phyloP scores from a whole-genome alignment of 2,329 filamentous ascomycete genomes.

The Phaeoacremonium minimum region DNA sequence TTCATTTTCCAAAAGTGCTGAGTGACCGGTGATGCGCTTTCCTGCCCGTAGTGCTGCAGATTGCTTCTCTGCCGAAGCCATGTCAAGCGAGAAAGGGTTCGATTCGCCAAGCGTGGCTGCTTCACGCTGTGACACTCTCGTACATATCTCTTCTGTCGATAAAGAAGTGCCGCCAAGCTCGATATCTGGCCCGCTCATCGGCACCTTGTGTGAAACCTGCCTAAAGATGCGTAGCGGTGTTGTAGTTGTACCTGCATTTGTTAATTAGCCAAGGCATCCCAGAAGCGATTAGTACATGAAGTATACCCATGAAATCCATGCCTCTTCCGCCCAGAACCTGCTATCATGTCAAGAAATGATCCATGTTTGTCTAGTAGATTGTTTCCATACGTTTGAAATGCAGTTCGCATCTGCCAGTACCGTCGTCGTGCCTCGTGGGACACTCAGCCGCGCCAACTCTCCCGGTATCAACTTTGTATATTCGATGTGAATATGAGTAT shows the following conservation, averaged over 20 bases:
- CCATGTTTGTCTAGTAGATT: no score
- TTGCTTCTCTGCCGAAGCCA: conserved; percentile 16
- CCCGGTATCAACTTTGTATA: conserved; percentile 14
- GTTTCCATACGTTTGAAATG: conserved; percentile 13
- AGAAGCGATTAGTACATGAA: no score
- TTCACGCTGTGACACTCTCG: conserved; percentile 11
- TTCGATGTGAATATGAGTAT: conserved; percentile 17
- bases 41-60: conserved; percentile 14
- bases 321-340: conserved; percentile 12
- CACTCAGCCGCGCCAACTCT: conserved; percentile 11
- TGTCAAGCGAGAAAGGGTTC: conserved; percentile 16
- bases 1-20: conserved; percentile 14
- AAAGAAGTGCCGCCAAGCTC: conserved; percentile 15
- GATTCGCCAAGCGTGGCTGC: conserved; percentile 16
- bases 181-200: conserved; percentile 10
- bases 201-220: conserved; percentile 17
- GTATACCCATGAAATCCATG: conserved; percentile 17
- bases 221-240: conserved; percentile 12
- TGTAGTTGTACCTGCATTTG: conserved; percentile 4
- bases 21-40: conserved; percentile 16
- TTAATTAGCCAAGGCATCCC: no score
- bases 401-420: conserved; percentile 17
- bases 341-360: not conserved
- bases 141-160: conserved; percentile 12
- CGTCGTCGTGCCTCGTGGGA: conserved; percentile 15